Evolutionary conservation across 139 green algal species (phyloP), one percentile per base, ranked within the genome.

Genomic region (Volvox reticuliferus): DNA sequence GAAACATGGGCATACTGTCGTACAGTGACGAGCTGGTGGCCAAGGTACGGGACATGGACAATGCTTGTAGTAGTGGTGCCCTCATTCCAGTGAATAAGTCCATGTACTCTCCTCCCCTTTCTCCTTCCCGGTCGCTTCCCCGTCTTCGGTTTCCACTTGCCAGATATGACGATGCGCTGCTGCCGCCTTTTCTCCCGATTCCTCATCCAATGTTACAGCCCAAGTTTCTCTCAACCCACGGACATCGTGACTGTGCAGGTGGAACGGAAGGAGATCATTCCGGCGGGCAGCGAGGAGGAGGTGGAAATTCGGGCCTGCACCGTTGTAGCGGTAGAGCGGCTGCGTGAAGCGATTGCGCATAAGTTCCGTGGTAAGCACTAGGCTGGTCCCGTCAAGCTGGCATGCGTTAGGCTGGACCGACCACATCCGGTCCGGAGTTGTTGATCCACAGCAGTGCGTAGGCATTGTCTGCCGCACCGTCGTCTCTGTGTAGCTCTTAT

Each of bases 261-360:
- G n/a, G 19, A 33, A 30, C 85, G 85, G 1, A 9, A 69, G 35
- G 78, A 95, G 62, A 78, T 95, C 82, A 83, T 98, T 0, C 6
- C 88, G 0, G 28, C 96, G 21, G 94, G 95, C 0, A 88, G 88
- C 69, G 93, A 94, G 78, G 91, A 95, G 89, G 97, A 99, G 89
- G 6, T 96, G 0, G 97, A 99, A 92, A 96, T 99, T n/a, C 89
- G 97, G 1, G 96, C 95, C 0, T 92, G 87, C 69, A 96, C 92
- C 0, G 92, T 99, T 0, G 84, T 91, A 83, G 97, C 97, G 5
- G 96, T 98, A 30, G 95, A 98, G 91, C 50, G 75, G 26, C 81
- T 98, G 35, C 77, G 88, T 44, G 63, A 91, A 0, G 91, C 87
- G 65, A 82, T 97, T 36, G 55, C 75, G 28, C 36, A 32, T 1